Evolutionary conservation across 1,139 yeast genomes (phyloP).

Genomic region (Lodderomyces pseudojiufengensis): DNA sequence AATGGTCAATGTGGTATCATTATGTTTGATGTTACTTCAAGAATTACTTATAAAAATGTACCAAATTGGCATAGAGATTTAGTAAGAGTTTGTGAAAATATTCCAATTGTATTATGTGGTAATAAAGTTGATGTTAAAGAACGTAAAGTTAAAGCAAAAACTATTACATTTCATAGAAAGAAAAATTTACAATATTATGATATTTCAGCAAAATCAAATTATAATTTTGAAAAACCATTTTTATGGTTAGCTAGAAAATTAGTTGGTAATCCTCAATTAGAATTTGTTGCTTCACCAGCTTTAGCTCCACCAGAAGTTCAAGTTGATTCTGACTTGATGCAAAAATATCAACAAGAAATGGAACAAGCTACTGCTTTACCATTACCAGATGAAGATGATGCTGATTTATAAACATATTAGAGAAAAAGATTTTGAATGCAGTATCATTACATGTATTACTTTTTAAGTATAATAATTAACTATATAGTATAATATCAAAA

Average conservation of each 20-base stretch:
- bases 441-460: no score
- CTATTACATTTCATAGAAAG: conserved; percentile 99
- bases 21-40: conserved; percentile 99
- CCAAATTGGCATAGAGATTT: conserved; percentile 99
- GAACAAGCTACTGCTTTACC: conserved; percentile 99
- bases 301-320: conserved; percentile 99
- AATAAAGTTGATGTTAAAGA: conserved; percentile 99
- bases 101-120: conserved; percentile 98
- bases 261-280: conserved; percentile 96
- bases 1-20: conserved; percentile 99
- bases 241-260: conserved; percentile 99
- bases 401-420: conserved; percentile 67
- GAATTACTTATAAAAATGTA: conserved; percentile 99
- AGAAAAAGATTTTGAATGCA: background rate
- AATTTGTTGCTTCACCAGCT: conserved; percentile 98
- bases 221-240: conserved; percentile 99
- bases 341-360: conserved; percentile 98
- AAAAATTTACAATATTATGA: conserved; percentile 99
- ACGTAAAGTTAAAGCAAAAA: conserved; percentile 99
- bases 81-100: conserved; percentile 99
- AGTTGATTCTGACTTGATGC: conserved; percentile 95
- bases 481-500: no score
- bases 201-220: conserved; percentile 98
- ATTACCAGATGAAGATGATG: conserved; percentile 99
- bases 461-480: no score